Conservation (phyloP, 2,329 filamentous ascomycete species). For the Penicillium sp. region DNA sequence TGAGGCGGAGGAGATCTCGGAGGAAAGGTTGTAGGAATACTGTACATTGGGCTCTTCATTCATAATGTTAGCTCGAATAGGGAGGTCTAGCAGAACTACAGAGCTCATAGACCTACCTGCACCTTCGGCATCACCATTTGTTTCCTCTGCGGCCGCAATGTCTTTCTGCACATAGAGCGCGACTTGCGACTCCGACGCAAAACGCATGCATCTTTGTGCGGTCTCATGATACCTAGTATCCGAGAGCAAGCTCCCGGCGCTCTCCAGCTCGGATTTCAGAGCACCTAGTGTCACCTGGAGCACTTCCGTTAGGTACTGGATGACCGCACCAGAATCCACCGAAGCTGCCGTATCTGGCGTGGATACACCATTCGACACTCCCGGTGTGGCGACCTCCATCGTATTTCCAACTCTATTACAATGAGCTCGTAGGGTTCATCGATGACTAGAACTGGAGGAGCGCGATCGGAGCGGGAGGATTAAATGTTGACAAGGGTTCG, state of each 20-base stretch:
- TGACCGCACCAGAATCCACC: conserved; percentile 70
- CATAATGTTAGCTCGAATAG: conserved; percentile 14
- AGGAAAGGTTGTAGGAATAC: conserved; percentile 80
- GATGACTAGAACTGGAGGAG: conserved; percentile 31
- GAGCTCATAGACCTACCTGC: conserved; percentile 44
- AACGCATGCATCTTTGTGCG: conserved; percentile 82
- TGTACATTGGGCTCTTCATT: conserved; percentile 39
- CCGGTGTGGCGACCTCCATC: conserved; percentile 49
- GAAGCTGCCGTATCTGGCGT: conserved; percentile 40
- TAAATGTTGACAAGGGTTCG: conserved; percentile 29
- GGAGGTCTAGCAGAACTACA: not conserved
- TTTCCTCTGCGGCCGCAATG: conserved; percentile 61
- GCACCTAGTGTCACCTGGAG: conserved; percentile 77
- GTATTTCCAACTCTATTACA: conserved; percentile 35
- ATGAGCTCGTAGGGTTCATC: conserved; percentile 39
- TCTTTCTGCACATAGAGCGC: conserved; percentile 91
- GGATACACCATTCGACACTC: conserved; percentile 44
- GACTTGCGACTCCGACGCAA: conserved; percentile 84
- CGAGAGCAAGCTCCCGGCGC: conserved; percentile 81
- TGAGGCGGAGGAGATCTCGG: conserved; percentile 76
- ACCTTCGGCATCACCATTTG: conserved; percentile 45
- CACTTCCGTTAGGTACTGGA: conserved; percentile 74
- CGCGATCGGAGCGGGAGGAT: conserved; percentile 23
- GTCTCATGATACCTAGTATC: conserved; percentile 76
- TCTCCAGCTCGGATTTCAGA: conserved; percentile 77